Base-by-base conservation (phyloP, 2,329 filamentous ascomycete genomes). In the Torrubiella hemipterigena region DNA sequence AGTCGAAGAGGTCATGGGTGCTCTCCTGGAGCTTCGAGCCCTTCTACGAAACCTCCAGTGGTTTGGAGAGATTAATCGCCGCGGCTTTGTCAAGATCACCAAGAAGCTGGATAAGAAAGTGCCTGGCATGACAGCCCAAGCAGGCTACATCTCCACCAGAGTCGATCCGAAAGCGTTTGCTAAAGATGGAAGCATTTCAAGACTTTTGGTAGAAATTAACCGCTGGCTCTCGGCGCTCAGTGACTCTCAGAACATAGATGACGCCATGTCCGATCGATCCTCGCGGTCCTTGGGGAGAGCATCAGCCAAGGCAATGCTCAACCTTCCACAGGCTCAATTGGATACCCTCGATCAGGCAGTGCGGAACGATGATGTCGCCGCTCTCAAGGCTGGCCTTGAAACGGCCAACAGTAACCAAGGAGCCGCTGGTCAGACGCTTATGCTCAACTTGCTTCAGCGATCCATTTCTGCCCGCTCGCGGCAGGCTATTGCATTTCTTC, bases 21-120 rank as follows among this genome's bases (percentile, higher is more conserved):
- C 87, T 21, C 64, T 98, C 30, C 70, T 96, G 19, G 91, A 98
- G 56, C 67, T 96, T 37, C 75, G 91, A 35, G 80, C 78, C 31
- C 83, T 93, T 50, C 60, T 96, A 42, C 73, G 91, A 37, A 96
- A 96, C 48, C 65, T 98, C 31, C 83, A 93, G 54, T 96, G 87
- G 87, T 98, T 96, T 52, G 89, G 87, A 30, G 89, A 96, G 58
- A 89, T 96, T 48, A 98, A 98, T 55, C 75, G 87, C 31, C 72
- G 84, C 41, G 91, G 91, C 3, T 98, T 98, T 49, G 75, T 93
- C 54, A 98, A 98, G 62, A 98, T 98, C 55, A 94, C 91, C 31
- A 98, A 98, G 65, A 98, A 98, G 59, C 65, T 95, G 27, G 91
- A 98, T 59, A 98, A 98, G 62, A 95, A 93, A 60, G 73, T 95